These are phyloP conservation scores for Polyporus arcularius DNA, from an alignment of 768 basidiomycete genomes.

Conservation along the genomic window DNA sequence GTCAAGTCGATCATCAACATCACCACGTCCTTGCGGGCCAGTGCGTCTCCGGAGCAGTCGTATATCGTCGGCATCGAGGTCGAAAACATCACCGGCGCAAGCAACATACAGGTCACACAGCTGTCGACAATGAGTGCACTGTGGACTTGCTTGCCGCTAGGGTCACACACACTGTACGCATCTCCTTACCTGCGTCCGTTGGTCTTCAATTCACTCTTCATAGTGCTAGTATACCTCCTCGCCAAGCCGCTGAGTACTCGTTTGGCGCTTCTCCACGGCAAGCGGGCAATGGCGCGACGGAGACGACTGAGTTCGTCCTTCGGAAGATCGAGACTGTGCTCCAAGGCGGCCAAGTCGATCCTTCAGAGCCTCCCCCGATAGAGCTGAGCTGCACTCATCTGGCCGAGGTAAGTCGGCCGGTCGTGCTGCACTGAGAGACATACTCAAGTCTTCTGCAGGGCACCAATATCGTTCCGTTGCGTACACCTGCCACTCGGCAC, in stretches of 20 bases:
- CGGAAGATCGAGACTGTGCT: constrained; percentile 53
- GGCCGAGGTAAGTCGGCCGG: constrained; percentile 39
- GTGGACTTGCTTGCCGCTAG: constrained; percentile 58
- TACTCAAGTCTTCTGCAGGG: constrained; percentile 5
- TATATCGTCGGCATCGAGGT: constrained; percentile 59
- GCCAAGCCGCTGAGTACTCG: constrained; percentile 48
- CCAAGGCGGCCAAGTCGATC: constrained; percentile 42
- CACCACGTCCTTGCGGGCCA: constrained; percentile 52
- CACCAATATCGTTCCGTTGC: constrained; percentile 15
- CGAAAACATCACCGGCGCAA: constrained; percentile 47
- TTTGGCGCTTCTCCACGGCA: constrained; percentile 45
- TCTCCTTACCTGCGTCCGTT: not conserved
- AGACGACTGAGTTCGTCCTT: constrained; percentile 52
- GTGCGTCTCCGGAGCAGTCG: constrained; percentile 45
- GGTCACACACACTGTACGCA: constrained; percentile 46
- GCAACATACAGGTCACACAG: constrained; percentile 52
- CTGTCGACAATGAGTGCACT: constrained; percentile 66
- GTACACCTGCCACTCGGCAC: constrained; percentile 35
- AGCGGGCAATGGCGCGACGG: constrained; percentile 37
- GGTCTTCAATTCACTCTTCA: not conserved
- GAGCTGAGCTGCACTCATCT: constrained; percentile 53
- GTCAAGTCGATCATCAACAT: constrained; percentile 62
- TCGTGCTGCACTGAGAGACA: not conserved
- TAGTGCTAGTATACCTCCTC: constrained; percentile 31
- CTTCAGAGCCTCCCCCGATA: constrained; percentile 51